Conservation (phyloP, 345 rosid species). For the Hibiscus trionum region DNA sequence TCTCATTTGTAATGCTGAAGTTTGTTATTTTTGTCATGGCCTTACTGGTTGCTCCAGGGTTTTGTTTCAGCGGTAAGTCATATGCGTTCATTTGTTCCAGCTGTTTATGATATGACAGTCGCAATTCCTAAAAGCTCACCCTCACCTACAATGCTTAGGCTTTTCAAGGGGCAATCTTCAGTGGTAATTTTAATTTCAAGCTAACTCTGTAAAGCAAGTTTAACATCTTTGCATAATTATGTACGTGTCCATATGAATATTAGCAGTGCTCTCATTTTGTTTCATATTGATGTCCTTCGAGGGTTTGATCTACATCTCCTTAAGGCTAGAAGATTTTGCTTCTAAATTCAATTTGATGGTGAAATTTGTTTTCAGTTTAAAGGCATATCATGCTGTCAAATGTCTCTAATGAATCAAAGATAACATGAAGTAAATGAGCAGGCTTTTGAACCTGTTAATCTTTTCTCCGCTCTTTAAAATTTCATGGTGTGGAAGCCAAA, state of each 20-base stretch:
- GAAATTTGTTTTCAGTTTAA: not conserved
- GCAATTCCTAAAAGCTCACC: slow-evolving; percentile 68
- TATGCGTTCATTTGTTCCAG: slow-evolving; percentile 92
- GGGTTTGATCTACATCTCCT: not conserved
- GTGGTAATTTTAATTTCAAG: slow-evolving; percentile 51
- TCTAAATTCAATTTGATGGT: not conserved
- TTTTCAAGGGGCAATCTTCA: slow-evolving; percentile 76
- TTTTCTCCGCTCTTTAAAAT: not conserved
- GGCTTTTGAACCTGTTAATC: not conserved
- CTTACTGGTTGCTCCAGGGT: slow-evolving; percentile 46
- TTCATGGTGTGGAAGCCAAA: not conserved
- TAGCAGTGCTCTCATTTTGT: not conserved
- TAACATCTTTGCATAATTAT: not conserved
- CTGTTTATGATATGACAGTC: slow-evolving; percentile 83
- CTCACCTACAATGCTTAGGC: slow-evolving; percentile 74
- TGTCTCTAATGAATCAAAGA: not conserved
- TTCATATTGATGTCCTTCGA: not conserved
- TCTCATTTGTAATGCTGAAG: not conserved
- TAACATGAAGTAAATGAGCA: not conserved
- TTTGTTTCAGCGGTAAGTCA: slow-evolving; percentile 90
- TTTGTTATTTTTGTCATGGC: not conserved
- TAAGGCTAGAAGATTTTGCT: not conserved
- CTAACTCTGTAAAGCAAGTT: slow-evolving; percentile 1
- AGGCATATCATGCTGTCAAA: slow-evolving; percentile 7
- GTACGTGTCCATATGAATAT: not conserved